Conservation (phyloP, 495 filamentous ascomycete genomes). For the Penicillium maclennaniae region DNA sequence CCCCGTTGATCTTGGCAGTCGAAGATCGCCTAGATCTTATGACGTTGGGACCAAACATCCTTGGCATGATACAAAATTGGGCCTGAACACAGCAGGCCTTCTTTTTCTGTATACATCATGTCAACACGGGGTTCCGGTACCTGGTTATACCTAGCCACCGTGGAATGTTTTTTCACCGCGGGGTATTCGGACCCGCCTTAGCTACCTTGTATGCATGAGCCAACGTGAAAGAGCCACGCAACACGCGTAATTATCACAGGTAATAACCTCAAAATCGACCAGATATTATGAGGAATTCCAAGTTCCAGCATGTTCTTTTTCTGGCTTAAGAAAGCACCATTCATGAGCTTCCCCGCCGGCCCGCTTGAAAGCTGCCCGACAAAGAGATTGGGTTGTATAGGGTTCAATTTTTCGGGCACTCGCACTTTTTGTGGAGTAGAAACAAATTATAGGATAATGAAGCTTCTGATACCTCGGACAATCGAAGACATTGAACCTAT, state of each 20-base stretch:
- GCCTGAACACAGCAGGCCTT: not conserved
- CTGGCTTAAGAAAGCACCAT: too few relatives aligned
- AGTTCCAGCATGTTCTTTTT: too few relatives aligned
- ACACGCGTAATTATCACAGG: not conserved
- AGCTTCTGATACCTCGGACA: too few relatives aligned
- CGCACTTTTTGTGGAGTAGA: too few relatives aligned
- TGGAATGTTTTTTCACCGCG: not conserved
- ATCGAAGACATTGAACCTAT: too few relatives aligned
- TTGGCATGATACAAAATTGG: not conserved
- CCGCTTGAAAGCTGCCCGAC: too few relatives aligned
- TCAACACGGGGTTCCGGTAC: not conserved
- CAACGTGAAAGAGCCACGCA: not conserved
- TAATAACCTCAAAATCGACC: too few relatives aligned
- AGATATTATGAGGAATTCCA: not conserved
- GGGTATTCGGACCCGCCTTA: not conserved
- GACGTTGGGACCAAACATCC: slow-evolving; percentile 2
- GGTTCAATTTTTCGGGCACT: too few relatives aligned
- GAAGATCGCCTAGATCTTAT: slow-evolving; percentile 5
- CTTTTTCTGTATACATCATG: not conserved
- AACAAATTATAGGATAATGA: too few relatives aligned
- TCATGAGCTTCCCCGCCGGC: too few relatives aligned
- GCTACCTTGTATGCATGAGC: not conserved
- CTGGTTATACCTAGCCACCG: not conserved
- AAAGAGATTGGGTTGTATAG: too few relatives aligned
- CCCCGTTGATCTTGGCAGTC: slow-evolving; percentile 8